Conservation (phyloP, 345 rosid species). For the Acer campestre region DNA sequence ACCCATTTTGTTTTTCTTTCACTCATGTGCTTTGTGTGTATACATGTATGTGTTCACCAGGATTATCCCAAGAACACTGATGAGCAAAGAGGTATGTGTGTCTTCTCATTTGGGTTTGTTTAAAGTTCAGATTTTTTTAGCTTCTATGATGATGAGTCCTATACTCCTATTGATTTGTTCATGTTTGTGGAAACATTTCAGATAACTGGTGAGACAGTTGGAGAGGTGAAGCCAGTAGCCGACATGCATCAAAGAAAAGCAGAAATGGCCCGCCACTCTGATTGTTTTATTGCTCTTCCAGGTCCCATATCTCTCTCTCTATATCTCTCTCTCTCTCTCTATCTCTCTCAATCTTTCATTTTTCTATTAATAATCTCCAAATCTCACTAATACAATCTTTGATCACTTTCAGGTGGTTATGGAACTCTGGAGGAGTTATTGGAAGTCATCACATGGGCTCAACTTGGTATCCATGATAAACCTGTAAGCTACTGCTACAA, state of each 20-base stretch:
- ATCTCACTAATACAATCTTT: not conserved
- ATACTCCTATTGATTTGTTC: not conserved
- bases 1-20: not conserved
- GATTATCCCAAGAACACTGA: conserved; percentile 57
- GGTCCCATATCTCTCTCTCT: conserved; percentile 44
- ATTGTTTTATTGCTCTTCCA: conserved; percentile 95
- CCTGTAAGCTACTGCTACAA: conserved; percentile 55
- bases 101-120: not conserved
- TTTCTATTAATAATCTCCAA: too few relatives aligned
- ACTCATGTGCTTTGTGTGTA: not conserved
- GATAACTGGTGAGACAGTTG: conserved; percentile 84
- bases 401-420: conserved; percentile 71
- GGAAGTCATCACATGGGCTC: conserved; percentile 95
- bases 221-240: conserved; percentile 84
- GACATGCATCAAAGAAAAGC: conserved; percentile 99
- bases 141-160: not conserved
- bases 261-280: conserved; percentile 94
- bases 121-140: not conserved
- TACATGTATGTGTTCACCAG: conserved; percentile 21
- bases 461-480: conserved; percentile 92
- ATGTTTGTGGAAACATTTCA: conserved; percentile 18
- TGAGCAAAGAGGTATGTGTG: conserved; percentile 47
- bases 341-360: not conserved
- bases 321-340: not conserved
- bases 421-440: conserved; percentile 89